These are phyloP conservation scores for Holtermanniella nyarrowii DNA, from an alignment of 768 basidiomycete genomes.

Conservation along the genomic window DNA sequence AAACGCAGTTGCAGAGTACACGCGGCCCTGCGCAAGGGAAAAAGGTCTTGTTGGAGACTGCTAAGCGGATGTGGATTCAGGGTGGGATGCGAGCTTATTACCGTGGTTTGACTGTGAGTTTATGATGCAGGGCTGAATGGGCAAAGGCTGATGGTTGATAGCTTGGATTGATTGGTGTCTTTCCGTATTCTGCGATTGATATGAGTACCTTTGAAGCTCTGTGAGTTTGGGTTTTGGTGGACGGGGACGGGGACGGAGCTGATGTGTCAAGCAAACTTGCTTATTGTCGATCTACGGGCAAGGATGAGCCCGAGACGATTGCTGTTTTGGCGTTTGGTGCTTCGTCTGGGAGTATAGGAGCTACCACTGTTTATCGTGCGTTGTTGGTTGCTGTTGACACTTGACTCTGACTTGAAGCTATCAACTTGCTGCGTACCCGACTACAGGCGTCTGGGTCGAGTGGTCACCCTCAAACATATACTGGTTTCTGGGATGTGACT, in stretches of 20 bases:
- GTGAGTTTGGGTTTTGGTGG: constrained; percentile 4
- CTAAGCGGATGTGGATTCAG: constrained; percentile 61
- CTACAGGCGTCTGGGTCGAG: constrained; percentile 92
- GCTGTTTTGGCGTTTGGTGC: constrained; percentile 84
- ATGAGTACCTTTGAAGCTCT: constrained; percentile 85
- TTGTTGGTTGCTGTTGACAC: neutral
- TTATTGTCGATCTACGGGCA: constrained; percentile 73
- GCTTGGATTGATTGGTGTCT: constrained; percentile 92
- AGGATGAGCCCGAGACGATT: constrained; percentile 79
- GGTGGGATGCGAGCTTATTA: constrained; percentile 80
- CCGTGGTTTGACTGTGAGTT: constrained; percentile 72
- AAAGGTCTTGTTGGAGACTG: constrained; percentile 50
- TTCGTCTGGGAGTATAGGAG: constrained; percentile 84
- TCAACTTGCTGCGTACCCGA: constrained; percentile 73
- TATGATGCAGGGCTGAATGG: constrained; percentile 1
- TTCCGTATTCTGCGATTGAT: constrained; percentile 86
- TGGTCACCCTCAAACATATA: constrained; percentile 84
- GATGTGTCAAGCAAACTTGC: constrained; percentile 52
- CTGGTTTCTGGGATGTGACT: constrained; percentile 75
- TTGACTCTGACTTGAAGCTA: constrained; percentile 11
- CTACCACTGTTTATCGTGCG: constrained; percentile 68
- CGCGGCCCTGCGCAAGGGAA: constrained; percentile 43
- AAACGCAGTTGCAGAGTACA: constrained; percentile 98
- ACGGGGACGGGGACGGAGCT: neutral
- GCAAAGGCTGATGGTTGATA: constrained; percentile 38